These are phyloP conservation scores for Neurospora sp. DNA, from an alignment of 495 filamentous ascomycete genomes.

Conservation along the genomic window DNA sequence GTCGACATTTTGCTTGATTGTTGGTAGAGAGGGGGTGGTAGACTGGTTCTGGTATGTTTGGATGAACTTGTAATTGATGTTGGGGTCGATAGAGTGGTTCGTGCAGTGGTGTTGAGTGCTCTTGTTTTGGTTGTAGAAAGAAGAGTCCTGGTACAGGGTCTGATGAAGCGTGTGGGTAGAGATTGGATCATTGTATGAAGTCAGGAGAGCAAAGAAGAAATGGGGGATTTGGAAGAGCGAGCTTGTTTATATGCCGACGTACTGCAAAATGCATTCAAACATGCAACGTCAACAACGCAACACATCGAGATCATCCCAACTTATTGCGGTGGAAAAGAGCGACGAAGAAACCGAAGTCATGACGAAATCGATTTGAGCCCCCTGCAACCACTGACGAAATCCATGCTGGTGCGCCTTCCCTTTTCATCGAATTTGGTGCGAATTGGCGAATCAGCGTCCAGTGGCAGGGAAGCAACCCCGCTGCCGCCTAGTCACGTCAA, in stretches of 20 bases:
- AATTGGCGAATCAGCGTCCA: not conserved
- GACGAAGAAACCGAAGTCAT: not conserved
- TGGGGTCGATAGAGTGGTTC: not conserved
- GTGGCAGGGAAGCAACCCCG: not conserved
- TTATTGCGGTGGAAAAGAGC: not conserved
- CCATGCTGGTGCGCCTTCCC: not conserved
- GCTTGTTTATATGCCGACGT: not conserved
- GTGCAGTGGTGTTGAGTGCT: not conserved
- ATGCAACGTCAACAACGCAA: not conserved
- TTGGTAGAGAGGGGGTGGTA: not conserved
- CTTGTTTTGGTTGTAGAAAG: not conserved
- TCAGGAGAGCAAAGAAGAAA: not conserved
- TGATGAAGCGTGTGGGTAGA: not conserved
- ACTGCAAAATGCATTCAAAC: not conserved
- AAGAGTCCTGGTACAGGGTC: not conserved
- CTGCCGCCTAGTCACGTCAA: not conserved
- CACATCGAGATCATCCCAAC: not conserved
- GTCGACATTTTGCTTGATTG: slow-evolving; percentile 33
- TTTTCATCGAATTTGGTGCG: not conserved
- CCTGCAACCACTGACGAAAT: not conserved
- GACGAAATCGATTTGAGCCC: not conserved
- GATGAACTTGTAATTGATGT: not conserved
- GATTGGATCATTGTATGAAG: not conserved
- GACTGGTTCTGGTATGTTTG: not conserved
- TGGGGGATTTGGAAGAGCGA: not conserved